Evolutionary conservation across 164 flowering plant genomes (phyloP).

Genomic region (Amborella trichopoda): DNA sequence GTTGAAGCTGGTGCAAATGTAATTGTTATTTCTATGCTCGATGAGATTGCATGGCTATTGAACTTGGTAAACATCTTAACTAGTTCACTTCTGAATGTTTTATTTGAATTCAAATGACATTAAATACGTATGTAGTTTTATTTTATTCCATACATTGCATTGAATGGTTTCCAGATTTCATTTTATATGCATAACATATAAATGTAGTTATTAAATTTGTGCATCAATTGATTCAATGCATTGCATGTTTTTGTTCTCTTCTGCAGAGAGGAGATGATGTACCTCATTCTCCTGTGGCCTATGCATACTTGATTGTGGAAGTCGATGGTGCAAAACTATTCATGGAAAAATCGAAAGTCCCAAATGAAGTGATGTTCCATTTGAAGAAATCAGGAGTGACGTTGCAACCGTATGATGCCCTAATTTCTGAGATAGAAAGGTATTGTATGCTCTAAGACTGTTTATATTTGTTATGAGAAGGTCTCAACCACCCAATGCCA

Average conservation of each 20-base stretch:
- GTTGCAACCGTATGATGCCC: slow-evolving; percentile 64
- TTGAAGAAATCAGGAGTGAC: slow-evolving; percentile 64
- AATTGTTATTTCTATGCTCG: slow-evolving; percentile 81
- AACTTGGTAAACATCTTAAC: slow-evolving; percentile 55
- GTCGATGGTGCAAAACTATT: slow-evolving; percentile 44
- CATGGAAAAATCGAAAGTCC: slow-evolving; percentile 59
- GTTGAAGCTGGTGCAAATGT: slow-evolving; percentile 52
- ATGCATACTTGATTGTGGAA: slow-evolving; percentile 80
- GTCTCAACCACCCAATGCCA: no score
- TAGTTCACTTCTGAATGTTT: no score
- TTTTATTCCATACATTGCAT: no score
- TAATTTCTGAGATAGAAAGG: slow-evolving; percentile 77
- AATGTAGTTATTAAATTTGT: no score
- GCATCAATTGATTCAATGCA: no score
- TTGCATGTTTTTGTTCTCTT: no score
- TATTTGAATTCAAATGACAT: no score
- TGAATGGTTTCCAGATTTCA: no score
- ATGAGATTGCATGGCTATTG: slow-evolving; percentile 94
- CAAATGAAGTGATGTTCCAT: slow-evolving; percentile 58
- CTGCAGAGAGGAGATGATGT: slow-evolving; percentile 89
- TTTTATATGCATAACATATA: no score
- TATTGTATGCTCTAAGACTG: no score
- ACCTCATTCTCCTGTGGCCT: slow-evolving; percentile 86
- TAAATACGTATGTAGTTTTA: no score
- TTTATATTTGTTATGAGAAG: no score